These are phyloP conservation scores for Aspergillus tubingensis DNA, from an alignment of 2,329 filamentous ascomycete species.

Conservation along the genomic window DNA sequence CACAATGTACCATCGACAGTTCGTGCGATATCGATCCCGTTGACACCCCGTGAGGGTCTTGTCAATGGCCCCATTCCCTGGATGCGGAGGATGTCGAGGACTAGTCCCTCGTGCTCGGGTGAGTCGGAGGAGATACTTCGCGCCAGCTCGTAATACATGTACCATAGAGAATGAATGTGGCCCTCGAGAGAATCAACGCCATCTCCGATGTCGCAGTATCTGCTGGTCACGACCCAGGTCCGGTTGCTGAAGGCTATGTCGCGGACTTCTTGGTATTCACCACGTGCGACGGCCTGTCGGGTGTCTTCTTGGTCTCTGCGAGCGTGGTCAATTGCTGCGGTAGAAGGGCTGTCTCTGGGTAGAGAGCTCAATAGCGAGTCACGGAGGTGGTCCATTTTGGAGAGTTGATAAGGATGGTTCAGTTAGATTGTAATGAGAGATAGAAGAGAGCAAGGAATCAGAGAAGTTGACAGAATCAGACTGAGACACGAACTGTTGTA, in stretches of 20 bases:
- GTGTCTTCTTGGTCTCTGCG: not conserved
- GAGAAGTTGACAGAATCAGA: too few relatives aligned
- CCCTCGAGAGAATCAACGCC: slow-evolving; percentile 20
- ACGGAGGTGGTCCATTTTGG: not conserved
- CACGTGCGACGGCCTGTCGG: not conserved
- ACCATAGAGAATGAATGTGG: slow-evolving; percentile 24
- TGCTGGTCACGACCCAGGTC: slow-evolving; percentile 13
- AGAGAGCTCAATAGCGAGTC: not conserved
- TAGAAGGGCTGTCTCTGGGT: not conserved
- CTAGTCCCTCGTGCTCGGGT: slow-evolving; percentile 23
- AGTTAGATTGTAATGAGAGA: not conserved
- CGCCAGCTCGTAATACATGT: slow-evolving; percentile 25
- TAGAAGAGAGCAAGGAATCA: too few relatives aligned
- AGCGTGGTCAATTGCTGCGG: not conserved
- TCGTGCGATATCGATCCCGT: slow-evolving; percentile 27
- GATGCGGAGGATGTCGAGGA: slow-evolving; percentile 28
- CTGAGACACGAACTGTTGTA: too few relatives aligned
- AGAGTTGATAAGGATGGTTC: not conserved
- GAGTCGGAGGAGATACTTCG: slow-evolving; percentile 18
- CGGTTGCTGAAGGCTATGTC: slow-evolving; percentile 14
- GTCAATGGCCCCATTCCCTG: slow-evolving; percentile 22
- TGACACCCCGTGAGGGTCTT: slow-evolving; percentile 13
- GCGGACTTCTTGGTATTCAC: slow-evolving; percentile 12
- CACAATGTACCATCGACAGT: slow-evolving; percentile 26
- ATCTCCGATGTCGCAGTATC: slow-evolving; percentile 23